A percentile compares a stretch with the other conserved stretches of the same genome.
phyloP scores from a whole-genome alignment of 139 green algal species.

The Chlorella sp. region DNA sequence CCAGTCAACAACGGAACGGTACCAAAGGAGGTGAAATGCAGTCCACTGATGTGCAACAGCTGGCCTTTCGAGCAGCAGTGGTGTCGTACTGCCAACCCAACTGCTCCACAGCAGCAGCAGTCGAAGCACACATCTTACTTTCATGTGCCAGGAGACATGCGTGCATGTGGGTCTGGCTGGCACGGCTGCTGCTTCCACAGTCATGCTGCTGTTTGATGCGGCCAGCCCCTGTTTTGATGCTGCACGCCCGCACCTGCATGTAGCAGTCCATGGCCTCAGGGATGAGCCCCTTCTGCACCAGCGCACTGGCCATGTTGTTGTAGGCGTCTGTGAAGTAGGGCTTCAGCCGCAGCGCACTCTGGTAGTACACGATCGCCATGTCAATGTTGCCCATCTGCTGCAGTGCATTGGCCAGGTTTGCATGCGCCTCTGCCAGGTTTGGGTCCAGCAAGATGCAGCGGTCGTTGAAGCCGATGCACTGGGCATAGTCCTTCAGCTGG shows the following conservation, averaged over 20 bases:
- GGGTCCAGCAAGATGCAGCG: constrained; percentile 64
- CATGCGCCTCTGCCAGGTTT: constrained; percentile 44
- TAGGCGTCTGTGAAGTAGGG: constrained; percentile 69
- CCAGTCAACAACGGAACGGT: too few species aligned
- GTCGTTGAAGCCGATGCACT: constrained; percentile 64
- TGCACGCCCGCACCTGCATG: constrained; percentile 8
- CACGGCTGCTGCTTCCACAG: too few species aligned
- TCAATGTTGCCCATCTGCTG: constrained; percentile 70
- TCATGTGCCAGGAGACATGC: too few species aligned
- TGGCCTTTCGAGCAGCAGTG: too few species aligned
- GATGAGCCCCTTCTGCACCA: constrained; percentile 62
- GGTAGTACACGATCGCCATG: constrained; percentile 80
- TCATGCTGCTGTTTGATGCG: too few species aligned
- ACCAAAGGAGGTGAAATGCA: too few species aligned
- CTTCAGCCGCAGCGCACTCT: constrained; percentile 64
- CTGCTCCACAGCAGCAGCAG: too few species aligned
- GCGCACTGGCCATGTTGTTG: constrained; percentile 70
- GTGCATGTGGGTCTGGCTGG: too few species aligned
- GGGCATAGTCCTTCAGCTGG: constrained; percentile 64
- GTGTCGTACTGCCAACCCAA: too few species aligned
- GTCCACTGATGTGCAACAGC: too few species aligned
- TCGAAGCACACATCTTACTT: too few species aligned
- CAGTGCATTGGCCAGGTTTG: constrained; percentile 73
- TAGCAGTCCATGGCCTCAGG: constrained; percentile 66
- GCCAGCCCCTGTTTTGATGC: background rate